These are phyloP conservation scores for Cicer arietinum DNA, from an alignment of 306 rosid species.

Conservation along the genomic window DNA sequence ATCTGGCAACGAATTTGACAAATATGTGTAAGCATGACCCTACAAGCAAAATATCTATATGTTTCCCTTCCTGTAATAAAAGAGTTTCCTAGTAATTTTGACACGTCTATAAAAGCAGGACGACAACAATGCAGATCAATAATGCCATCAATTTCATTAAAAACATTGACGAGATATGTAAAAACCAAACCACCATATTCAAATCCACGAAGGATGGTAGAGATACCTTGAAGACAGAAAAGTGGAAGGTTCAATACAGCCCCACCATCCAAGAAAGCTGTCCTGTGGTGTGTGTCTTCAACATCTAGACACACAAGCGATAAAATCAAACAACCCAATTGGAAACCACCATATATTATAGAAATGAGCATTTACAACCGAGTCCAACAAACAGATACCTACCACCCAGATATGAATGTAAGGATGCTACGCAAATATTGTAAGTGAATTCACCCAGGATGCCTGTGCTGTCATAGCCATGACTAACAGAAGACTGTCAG, in stretches of 20 bases:
- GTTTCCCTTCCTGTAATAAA: not conserved
- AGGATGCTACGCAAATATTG: constrained; percentile 56
- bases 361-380: not conserved
- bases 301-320: constrained; percentile 59
- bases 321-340: not conserved
- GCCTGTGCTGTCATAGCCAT: constrained; percentile 45
- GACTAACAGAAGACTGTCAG: constrained; percentile 33
- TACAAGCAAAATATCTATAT: constrained; percentile 2
- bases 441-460: constrained; percentile 41
- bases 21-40: not conserved
- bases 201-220: constrained; percentile 7
- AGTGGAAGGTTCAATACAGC: constrained; percentile 72
- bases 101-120: not conserved
- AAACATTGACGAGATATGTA: not conserved
- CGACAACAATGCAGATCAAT: not conserved
- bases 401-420: constrained; percentile 97
- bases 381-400: constrained; percentile 37
- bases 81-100: constrained; percentile 1
- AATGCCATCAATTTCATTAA: not conserved
- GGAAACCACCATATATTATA: not conserved
- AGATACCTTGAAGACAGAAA: constrained; percentile 74
- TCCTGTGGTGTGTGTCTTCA: constrained; percentile 85
- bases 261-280: constrained; percentile 81
- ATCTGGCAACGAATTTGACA: not conserved
- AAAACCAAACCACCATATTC: constrained; percentile 1